Base-by-base conservation (phyloP, 2,329 filamentous ascomycete genomes). In the Xylariaceae sp. region DNA sequence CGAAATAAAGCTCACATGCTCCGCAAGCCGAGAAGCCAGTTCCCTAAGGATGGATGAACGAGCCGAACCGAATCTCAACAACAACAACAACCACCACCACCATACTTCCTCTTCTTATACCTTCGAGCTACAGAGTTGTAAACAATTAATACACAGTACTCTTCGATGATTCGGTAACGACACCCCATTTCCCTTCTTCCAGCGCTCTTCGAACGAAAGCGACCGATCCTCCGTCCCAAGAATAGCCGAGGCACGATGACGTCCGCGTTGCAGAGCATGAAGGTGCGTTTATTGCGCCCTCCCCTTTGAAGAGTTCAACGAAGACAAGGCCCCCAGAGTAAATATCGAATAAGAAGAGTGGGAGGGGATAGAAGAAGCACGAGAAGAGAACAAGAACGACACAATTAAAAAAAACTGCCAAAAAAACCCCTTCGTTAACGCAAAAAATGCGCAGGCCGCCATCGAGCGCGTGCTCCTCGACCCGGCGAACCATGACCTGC, bases 401-500 rank as follows among this genome's bases (percentile, higher is more conserved):
- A n/a, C n/a, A n/a, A n/a, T n/a, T n/a, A 52, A n/a, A 40, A 39
- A 28, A 19, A 29, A 21, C 16, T 17, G 17, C 34, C 9, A 12
- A 21, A 24, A 44, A 46, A 26, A 57, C 37, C n/a, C n/a, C n/a
- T n/a, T 17, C 33, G 11, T 24, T 11, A 41, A 45, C 34, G 26
- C 37, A 44, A 55, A 60, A 33, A 23, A 36, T 36, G 16, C 56
- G 39, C 69, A 94, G 90, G 80, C 82, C 66, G 81, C 83, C 60
- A 78, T 93, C 67, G 92, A 96, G 78, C 83, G 84, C 66, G 82
- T 96, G 54, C 81, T 93, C 65, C 84, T 95, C 61, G 87, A 98
- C 73, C 92, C 93, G 5, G 83, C 86, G 65, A 91, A 96, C 77
- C 91, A 95, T 69, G 91, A 95, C 69, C 74, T 92, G 53, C 85